Conservation (phyloP, 2,329 filamentous ascomycete genomes). For the Fusarium sacchari region DNA sequence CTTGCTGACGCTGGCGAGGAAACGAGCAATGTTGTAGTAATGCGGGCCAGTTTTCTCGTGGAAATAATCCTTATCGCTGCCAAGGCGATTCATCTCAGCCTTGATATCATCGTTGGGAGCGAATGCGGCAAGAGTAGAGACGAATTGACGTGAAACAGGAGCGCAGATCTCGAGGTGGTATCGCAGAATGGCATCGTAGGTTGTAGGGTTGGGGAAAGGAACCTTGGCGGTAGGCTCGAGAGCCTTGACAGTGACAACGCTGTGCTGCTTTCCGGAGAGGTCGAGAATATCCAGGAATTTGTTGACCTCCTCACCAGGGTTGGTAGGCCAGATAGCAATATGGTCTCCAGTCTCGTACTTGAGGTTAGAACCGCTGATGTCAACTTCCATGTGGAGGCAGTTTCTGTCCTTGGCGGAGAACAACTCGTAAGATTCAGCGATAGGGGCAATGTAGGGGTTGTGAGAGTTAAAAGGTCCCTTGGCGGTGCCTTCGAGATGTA, state of each 20-base stretch:
- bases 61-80: slow-evolving; percentile 95
- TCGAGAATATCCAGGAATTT: slow-evolving; percentile 84
- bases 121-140: slow-evolving; percentile 87
- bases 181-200: slow-evolving; percentile 90
- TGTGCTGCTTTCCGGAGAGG: slow-evolving; percentile 78
- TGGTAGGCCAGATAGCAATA: slow-evolving; percentile 96
- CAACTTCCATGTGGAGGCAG: slow-evolving; percentile 96
- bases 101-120: slow-evolving; percentile 86
- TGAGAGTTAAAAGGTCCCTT: slow-evolving; percentile 95
- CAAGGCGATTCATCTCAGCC: slow-evolving; percentile 87
- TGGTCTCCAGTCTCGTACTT: slow-evolving; percentile 97
- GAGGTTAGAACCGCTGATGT: slow-evolving; percentile 88
- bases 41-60: slow-evolving; percentile 82
- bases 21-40: slow-evolving; percentile 89
- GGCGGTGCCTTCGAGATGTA: slow-evolving; percentile 85
- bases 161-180: slow-evolving; percentile 98
- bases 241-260: slow-evolving; percentile 87
- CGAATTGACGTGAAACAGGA: slow-evolving; percentile 94
- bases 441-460: slow-evolving; percentile 96
- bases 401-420: slow-evolving; percentile 92
- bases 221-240: slow-evolving; percentile 97
- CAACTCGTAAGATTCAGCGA: slow-evolving; percentile 88
- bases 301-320: slow-evolving; percentile 91
- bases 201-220: slow-evolving; percentile 96
- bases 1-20: slow-evolving; percentile 77